Evolutionary conservation across 805 yeast species (phyloP).

Genomic region (Barnettozyma californica): DNA sequence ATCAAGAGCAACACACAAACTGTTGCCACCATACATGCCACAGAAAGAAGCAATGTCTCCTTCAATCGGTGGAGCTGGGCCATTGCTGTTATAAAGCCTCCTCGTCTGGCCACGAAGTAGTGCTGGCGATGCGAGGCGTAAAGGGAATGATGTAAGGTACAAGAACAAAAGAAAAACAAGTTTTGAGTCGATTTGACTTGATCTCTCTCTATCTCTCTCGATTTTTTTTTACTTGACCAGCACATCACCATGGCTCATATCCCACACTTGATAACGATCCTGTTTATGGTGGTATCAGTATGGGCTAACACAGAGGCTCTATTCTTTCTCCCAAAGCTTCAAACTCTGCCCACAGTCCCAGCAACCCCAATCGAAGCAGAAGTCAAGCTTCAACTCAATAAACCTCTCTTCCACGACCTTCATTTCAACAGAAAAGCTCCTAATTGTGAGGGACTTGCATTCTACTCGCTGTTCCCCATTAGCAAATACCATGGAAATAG

Average conservation of each 20-base stretch:
- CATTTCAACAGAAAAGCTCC: not conserved
- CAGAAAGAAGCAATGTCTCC: too few species aligned
- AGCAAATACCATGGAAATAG: not conserved
- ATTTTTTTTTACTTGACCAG: too few species aligned
- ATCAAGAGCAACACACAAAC: too few species aligned
- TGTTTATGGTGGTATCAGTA: not conserved
- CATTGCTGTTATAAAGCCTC: too few species aligned
- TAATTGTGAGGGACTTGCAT: slow-evolving; percentile 1
- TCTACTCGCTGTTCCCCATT: not conserved
- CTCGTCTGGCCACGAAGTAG: too few species aligned
- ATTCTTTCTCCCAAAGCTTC: slow-evolving; percentile 6
- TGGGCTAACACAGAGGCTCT: slow-evolving; percentile 21
- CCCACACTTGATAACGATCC: not conserved
- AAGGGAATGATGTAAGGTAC: too few species aligned
- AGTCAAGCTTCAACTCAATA: slow-evolving; percentile 1
- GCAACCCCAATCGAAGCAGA: not conserved
- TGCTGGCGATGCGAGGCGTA: too few species aligned
- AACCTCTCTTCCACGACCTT: slow-evolving; percentile 3
- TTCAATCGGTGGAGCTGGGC: too few species aligned
- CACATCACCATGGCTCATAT: not conserved
- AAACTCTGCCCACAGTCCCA: not conserved
- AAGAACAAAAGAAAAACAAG: too few species aligned
- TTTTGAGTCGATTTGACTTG: too few species aligned
- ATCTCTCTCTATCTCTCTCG: not conserved
- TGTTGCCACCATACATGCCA: too few species aligned